Evolutionary conservation across 179 eudicot species (phyloP), one percentile per base, ranked within the genome.

Genomic region (Nepenthes alata): DNA sequence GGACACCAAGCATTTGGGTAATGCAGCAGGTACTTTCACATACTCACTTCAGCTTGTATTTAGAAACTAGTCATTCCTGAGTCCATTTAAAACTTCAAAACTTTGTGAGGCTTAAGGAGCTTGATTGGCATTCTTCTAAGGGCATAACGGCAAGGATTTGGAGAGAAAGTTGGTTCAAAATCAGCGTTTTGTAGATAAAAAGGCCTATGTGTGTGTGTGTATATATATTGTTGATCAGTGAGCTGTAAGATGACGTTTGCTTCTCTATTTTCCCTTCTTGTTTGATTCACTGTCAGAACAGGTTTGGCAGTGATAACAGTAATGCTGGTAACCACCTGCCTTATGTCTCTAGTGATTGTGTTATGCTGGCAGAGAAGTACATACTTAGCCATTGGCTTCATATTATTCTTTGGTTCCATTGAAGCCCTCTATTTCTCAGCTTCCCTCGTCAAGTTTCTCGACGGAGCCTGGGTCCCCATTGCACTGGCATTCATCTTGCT

Each of bases 251-350:
- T 55, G 11, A 12, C n/a, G 38, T 25, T 34, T n/a, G 3, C 47
- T 37, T 15, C 34, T 36, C 13, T 47, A 13, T 66, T 3, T 3
- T 11, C 1, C 37, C 35, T 16, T n/a, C 9, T 50, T 53, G 0
- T 1, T 45, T 11, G 2, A 6, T 59, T 14, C 11, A 35, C 47
- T 62, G 45, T 6, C 67, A 36, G 55, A 59, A 16, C 86, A 91
- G 96, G 96, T 72, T 66, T 86, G 55, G 96, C 95, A 14, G 74
- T 91, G 45, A 83, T 85, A 60, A 76, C 76, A 13, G 87, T 78
- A 53, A 83, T 88, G 96, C 73, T 91, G 37, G 87, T 86, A 38
- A 88, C 97, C 35, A 91, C 96, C 38, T 88, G 88, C 69, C 75
- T 88, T 10, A 91, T 88, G 95, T 85, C 89, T 3, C 81, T 91